phyloP scores from a whole-genome alignment of 169 alveolate genomes.

The Cryptosporidium canis region DNA sequence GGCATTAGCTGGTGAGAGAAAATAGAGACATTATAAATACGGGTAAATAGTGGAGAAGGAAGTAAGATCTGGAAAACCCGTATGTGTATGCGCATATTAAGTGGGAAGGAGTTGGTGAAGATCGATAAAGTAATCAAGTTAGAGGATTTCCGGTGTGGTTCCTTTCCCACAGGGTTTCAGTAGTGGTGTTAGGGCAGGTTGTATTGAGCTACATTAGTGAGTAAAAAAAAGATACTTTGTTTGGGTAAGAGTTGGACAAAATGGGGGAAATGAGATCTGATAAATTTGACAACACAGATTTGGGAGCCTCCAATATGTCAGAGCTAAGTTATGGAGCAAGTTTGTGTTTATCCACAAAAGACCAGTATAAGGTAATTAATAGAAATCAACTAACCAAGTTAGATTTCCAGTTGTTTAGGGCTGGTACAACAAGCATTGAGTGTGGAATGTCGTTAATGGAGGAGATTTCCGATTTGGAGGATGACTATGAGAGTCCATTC shows the following conservation, averaged over 20 bases:
- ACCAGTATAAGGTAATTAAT: slow-evolving; percentile 46
- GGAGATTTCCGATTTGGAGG: slow-evolving; percentile 59
- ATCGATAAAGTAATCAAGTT: neutral
- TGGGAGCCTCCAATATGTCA: slow-evolving; percentile 32
- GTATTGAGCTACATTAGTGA: neutral
- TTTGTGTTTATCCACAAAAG: slow-evolving; percentile 35
- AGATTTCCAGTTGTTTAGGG: slow-evolving; percentile 21
- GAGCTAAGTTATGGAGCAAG: slow-evolving; percentile 47
- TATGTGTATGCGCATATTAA: neutral
- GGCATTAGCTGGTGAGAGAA: no score
- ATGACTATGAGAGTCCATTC: slow-evolving; percentile 24
- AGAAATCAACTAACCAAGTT: slow-evolving; percentile 42
- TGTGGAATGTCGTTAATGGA: slow-evolving; percentile 59
- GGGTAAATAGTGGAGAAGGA: no score
- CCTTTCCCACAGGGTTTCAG: neutral
- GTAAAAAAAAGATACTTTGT: neutral
- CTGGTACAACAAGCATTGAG: slow-evolving; percentile 20
- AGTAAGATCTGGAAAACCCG: neutral
- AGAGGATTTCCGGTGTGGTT: neutral
- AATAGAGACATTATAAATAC: no score
- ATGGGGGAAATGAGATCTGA: neutral
- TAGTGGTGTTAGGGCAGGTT: neutral
- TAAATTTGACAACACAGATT: neutral
- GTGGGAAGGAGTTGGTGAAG: neutral
- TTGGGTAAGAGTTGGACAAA: neutral